A percentile compares a stretch with the other conserved stretches of the same genome.
These are phyloP conservation scores for Aspergillus aculeatinus DNA, from an alignment of 2,329 filamentous ascomycete genomes.

Conservation along the genomic window DNA sequence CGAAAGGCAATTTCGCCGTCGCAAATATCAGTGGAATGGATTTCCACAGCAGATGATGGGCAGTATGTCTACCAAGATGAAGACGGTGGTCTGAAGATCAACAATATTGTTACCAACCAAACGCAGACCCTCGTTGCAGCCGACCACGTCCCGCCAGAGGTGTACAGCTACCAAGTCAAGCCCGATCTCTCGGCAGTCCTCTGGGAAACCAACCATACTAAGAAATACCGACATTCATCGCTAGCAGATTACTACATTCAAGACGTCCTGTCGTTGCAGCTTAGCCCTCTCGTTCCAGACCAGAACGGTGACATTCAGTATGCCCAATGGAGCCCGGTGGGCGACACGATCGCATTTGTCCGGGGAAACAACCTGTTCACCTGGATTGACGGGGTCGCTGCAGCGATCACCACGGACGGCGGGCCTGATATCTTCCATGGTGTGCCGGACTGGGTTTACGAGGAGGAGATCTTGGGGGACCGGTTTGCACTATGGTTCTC, in stretches of 20 bases:
- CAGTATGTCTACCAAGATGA: constrained; percentile 57
- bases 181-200: constrained; percentile 59
- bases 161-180: constrained; percentile 62
- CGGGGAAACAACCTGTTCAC: constrained; percentile 65
- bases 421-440: constrained; percentile 84
- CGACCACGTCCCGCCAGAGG: constrained; percentile 56
- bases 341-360: constrained; percentile 65
- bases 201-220: constrained; percentile 65
- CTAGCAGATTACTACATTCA: constrained; percentile 66
- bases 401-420: constrained; percentile 75
- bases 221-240: constrained; percentile 68
- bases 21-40: constrained; percentile 56
- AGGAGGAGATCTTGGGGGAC: constrained; percentile 73
- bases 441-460: constrained; percentile 93
- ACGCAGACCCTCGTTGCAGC: constrained; percentile 59
- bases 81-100: constrained; percentile 57
- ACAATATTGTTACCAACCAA: constrained; percentile 61
- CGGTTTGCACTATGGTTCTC: constrained; percentile 90
- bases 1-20: constrained; percentile 48
- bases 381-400: constrained; percentile 54
- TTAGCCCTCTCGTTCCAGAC: constrained; percentile 55
- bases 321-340: constrained; percentile 59
- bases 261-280: constrained; percentile 54
- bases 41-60: constrained; percentile 59
- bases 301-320: constrained; percentile 67